Percentiles rank a stretch among this genome's conserved stretches.
Conservation (phyloP, 495 filamentous ascomycete species). For the Articulospora tetracladia region DNA sequence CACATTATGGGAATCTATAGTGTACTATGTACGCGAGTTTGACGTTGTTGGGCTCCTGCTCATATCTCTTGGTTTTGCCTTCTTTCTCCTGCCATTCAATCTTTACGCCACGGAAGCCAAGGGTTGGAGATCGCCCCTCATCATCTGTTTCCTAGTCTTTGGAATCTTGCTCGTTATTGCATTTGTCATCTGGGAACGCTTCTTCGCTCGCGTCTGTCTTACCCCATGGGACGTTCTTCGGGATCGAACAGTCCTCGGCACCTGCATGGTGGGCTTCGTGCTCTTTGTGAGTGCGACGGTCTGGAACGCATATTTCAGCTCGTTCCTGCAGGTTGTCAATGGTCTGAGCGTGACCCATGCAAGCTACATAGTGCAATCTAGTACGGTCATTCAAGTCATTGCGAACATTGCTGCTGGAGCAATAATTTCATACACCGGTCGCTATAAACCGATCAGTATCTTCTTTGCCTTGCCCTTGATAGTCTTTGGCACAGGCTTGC, state of each 20-base stretch:
- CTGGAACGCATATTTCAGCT: not conserved
- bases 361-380: not conserved
- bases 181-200: not conserved
- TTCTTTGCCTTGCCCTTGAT: not conserved
- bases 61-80: not conserved
- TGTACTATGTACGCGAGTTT: not conserved
- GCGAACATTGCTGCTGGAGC: not conserved
- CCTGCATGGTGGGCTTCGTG: not conserved
- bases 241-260: not conserved
- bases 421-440: not conserved
- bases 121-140: not conserved
- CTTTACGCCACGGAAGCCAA: not conserved
- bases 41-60: slow-evolving; percentile 1
- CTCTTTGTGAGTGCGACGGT: not conserved
- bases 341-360: not conserved
- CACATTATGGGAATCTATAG: not conserved
- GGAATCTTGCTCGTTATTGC: not conserved
- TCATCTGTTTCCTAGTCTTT: slow-evolving; percentile 1
- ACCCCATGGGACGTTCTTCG: slow-evolving; percentile 1
- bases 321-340: not conserved
- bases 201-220: not conserved
- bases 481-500: not conserved
- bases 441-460: not conserved
- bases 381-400: not conserved
- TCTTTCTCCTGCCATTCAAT: slow-evolving; percentile 3